Conservation (phyloP, 805 yeast genomes). For the Priceomyces carsonii region DNA sequence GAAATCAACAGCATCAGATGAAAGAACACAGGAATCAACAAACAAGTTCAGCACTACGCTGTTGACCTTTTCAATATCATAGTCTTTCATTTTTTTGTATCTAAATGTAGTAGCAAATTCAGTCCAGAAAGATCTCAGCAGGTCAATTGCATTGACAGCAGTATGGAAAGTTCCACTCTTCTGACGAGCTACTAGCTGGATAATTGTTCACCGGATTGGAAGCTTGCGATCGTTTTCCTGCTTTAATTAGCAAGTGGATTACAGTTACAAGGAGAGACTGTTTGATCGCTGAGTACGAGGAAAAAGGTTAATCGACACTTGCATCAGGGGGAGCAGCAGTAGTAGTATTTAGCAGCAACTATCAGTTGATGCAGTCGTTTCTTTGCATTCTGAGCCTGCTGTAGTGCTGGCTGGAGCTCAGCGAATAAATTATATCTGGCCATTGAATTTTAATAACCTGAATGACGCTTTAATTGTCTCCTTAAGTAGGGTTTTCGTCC, state of each 20-base stretch:
- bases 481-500: too few species aligned
- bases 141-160: too few species aligned
- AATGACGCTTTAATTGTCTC: conserved; percentile 35
- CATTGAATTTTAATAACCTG: conserved; percentile 48
- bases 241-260: conserved; percentile 4
- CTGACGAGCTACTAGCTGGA: conserved; percentile 24
- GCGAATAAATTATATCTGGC: conserved; percentile 84
- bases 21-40: conserved; percentile 25
- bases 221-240: conserved; percentile 17
- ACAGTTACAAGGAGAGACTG: too few species aligned
- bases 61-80: conserved; percentile 75
- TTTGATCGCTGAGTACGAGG: conserved; percentile 45
- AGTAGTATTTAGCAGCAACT: too few species aligned
- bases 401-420: too few species aligned
- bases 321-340: too few species aligned
- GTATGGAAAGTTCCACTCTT: too few species aligned
- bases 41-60: conserved; percentile 78
- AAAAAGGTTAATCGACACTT: too few species aligned
- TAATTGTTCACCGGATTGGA: conserved; percentile 42
- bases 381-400: too few species aligned
- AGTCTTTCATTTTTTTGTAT: conserved; percentile 59
- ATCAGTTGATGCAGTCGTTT: too few species aligned
- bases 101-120: conserved; percentile 76
- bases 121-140: conserved; percentile 61
- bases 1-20: too few species aligned